phyloP scores from a whole-genome alignment of 441 rosid species.

The Raphanus hybrid region DNA sequence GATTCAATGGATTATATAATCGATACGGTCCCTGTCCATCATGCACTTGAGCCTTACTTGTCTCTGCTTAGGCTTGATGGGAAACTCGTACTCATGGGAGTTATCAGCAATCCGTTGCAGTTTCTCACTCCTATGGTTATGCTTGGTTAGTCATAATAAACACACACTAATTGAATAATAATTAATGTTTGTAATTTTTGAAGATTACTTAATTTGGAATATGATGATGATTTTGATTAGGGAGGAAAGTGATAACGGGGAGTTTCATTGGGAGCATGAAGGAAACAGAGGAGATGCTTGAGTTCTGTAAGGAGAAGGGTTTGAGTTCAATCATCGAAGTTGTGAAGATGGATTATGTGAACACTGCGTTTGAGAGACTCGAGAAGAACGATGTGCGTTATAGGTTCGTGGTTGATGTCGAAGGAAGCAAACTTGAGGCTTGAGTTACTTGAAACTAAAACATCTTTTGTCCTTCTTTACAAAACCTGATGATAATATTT shows the following conservation, averaged over 20 bases:
- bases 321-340: slow-evolving; percentile 44
- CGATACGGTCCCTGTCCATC: slow-evolving; percentile 67
- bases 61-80: slow-evolving; percentile 63
- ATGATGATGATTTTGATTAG: slow-evolving; percentile 39
- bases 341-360: slow-evolving; percentile 48
- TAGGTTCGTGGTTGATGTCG: slow-evolving; percentile 38
- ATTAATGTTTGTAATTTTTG: no score
- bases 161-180: no score
- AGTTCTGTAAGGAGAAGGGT: slow-evolving; percentile 43
- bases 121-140: slow-evolving; percentile 62
- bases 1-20: slow-evolving; percentile 71
- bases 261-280: slow-evolving; percentile 72
- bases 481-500: neutral
- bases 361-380: slow-evolving; percentile 47
- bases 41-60: slow-evolving; percentile 70
- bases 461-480: neutral
- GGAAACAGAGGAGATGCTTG: slow-evolving; percentile 47
- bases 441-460: slow-evolving; percentile 5
- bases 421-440: slow-evolving; percentile 65
- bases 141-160: slow-evolving; percentile 61
- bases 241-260: slow-evolving; percentile 67
- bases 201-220: neutral
- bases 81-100: slow-evolving; percentile 64
- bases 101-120: slow-evolving; percentile 60
- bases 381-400: slow-evolving; percentile 52